Percentiles rank a stretch among this genome's conserved stretches.
Evolutionary conservation across 2,329 filamentous ascomycete species (phyloP).

Genomic region (Diaporthe ampelina): DNA sequence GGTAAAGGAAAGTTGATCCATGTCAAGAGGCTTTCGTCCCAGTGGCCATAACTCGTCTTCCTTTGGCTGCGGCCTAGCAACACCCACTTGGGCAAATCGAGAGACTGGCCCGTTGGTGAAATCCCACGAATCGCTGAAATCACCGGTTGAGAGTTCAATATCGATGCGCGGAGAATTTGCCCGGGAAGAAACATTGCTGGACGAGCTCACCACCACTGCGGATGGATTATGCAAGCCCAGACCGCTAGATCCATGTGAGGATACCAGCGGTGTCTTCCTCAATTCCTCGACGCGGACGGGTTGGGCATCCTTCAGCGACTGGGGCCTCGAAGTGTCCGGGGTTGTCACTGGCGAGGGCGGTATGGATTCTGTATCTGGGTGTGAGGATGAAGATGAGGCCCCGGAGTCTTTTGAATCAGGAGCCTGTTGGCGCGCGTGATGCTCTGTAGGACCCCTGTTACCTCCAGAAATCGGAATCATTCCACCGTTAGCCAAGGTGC

Average conservation of each 20-base stretch:
- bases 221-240: conserved; percentile 1
- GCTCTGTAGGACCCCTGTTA: conserved; percentile 1
- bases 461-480: not conserved
- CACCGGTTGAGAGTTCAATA: conserved; percentile 27
- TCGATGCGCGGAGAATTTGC: conserved; percentile 32
- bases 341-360: conserved; percentile 56
- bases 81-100: conserved; percentile 11
- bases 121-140: conserved; percentile 15
- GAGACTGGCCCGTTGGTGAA: conserved; percentile 16
- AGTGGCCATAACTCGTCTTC: conserved; percentile 41
- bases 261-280: conserved; percentile 27
- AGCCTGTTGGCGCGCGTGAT: not conserved
- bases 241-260: conserved; percentile 2
- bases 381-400: conserved; percentile 58
- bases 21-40: conserved; percentile 45
- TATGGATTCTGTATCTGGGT: conserved; percentile 54
- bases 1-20: conserved; percentile 46
- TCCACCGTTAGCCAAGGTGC: not conserved
- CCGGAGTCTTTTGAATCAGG: conserved; percentile 51
- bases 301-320: conserved; percentile 54
- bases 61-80: conserved; percentile 10
- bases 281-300: conserved; percentile 44
- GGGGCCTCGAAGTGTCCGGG: conserved; percentile 59
- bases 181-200: conserved; percentile 37
- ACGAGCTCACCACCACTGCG: conserved; percentile 40